These are phyloP conservation scores for Phaffia australis DNA, from an alignment of 768 basidiomycete genomes.

Conservation along the genomic window DNA sequence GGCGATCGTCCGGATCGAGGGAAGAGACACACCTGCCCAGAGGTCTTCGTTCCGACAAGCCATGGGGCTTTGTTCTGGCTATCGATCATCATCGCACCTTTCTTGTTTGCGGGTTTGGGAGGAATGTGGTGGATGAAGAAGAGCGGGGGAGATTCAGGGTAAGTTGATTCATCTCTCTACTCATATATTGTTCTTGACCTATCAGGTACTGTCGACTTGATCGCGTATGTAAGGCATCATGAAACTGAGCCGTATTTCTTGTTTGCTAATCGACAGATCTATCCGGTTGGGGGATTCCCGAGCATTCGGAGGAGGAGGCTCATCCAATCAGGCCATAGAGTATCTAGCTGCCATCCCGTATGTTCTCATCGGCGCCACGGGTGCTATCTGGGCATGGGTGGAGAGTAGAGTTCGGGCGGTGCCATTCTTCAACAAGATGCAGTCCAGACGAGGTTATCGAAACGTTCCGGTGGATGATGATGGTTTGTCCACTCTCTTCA, in stretches of 20 bases:
- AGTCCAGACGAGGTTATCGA: slow-evolving; percentile 56
- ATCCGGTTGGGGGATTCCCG: slow-evolving; percentile 36
- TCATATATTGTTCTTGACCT: slow-evolving; percentile 17
- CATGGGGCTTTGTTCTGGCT: slow-evolving; percentile 67
- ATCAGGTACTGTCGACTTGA: slow-evolving; percentile 24
- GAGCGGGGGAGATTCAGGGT: slow-evolving; percentile 64
- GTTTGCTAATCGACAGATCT: slow-evolving; percentile 23
- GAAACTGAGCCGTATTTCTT: neutral
- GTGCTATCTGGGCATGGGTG: slow-evolving; percentile 35
- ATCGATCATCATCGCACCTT: slow-evolving; percentile 62
- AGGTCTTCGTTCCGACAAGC: slow-evolving; percentile 1
- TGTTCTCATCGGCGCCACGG: slow-evolving; percentile 68
- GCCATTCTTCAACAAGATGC: slow-evolving; percentile 38
- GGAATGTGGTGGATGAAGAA: slow-evolving; percentile 72
- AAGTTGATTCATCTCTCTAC: neutral
- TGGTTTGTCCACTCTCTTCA: slow-evolving; percentile 33
- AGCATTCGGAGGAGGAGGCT: slow-evolving; percentile 33
- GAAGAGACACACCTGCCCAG: slow-evolving; percentile 58
- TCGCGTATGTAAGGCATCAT: slow-evolving; percentile 24
- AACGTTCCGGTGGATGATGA: slow-evolving; percentile 75
- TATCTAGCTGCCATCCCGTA: slow-evolving; percentile 81
- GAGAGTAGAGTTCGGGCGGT: slow-evolving; percentile 49
- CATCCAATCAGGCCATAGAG: slow-evolving; percentile 45
- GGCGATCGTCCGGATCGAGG: slow-evolving; percentile 72
- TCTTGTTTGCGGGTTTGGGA: slow-evolving; percentile 60